Evolutionary conservation across 768 basidiomycete species (phyloP), one percentile per base, ranked within the genome.

Genomic region (Termitomyces sp.): DNA sequence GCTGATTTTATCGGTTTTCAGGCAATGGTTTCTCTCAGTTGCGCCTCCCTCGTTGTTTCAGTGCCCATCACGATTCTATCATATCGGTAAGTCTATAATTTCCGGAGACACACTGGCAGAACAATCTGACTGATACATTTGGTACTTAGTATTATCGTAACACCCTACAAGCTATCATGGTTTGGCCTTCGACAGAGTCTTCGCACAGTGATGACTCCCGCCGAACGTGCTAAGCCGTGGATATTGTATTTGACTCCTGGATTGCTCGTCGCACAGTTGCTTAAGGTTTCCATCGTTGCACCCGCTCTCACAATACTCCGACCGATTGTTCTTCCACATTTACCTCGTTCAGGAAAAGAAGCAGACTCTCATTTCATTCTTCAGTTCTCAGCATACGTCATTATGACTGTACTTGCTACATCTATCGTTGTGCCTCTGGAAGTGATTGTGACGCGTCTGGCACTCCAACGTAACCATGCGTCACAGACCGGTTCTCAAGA

Each of bases 401-500:
- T 75, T 50, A 71, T 88, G 56, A 77, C 83, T 10, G 66, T 81
- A 20, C 60, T 85, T 43, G 81, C 82, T 69, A 83, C 86, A 2
- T 63, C 69, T 8, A 64, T 89, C 55, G 77, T 91, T 13, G 78
- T 88, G 26, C 91, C 91, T 3, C 71, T 93, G 38, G 90, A 93
- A 67, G 88, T 93, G 28, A 87, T 93, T 49, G 69, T 82, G 14
- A 87, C 86, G 9, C 77, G 89, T 44, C 79, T 93, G 3, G 86
- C 91, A 23, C 86, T 93, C 57, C 91, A 93, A 66, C 82, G 91
- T 51, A 93, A 92, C 61, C 90, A 91, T 62, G 83, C 84, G 4
- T 43, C 48, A 8, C 82, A 84, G 16, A 82, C 86, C 0, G 81
- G 86, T 26, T 71, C 82, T 36, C 44, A 52, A 3, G 41, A 51